Evolutionary conservation across 1,284 basidiomycete species (phyloP).

Genomic region (Ceratobasidium sp.): DNA sequence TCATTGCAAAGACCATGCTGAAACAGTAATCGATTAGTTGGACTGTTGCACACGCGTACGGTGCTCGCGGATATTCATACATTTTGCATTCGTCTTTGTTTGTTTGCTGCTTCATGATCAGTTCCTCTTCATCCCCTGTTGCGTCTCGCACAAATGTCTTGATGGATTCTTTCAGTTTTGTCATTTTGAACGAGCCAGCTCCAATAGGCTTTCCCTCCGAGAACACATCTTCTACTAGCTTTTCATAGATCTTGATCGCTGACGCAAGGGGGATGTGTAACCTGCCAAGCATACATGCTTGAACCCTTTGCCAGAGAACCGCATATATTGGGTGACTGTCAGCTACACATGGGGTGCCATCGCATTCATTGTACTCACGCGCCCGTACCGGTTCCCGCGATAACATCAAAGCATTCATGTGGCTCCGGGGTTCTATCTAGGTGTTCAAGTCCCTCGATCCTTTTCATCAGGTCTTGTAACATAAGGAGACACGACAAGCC

Average conservation of each 20-base stretch:
- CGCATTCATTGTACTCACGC: too few species aligned
- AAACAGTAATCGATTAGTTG: neutral
- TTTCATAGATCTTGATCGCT: conserved; percentile 1
- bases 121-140: neutral
- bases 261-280: neutral
- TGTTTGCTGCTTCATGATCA: neutral
- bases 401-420: conserved; percentile 2
- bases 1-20: conserved; percentile 9
- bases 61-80: too few species aligned
- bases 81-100: neutral
- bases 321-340: too few species aligned
- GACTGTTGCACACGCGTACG: too few species aligned
- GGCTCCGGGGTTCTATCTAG: neutral
- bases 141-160: neutral
- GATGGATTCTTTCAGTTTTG: neutral
- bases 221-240: neutral
- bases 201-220: neutral
- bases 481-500: conserved; percentile 49
- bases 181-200: neutral
- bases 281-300: too few species aligned
- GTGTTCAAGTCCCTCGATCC: conserved; percentile 20
- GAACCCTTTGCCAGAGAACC: too few species aligned
- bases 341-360: too few species aligned
- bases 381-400: conserved; percentile 4
- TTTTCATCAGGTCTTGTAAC: conserved; percentile 47